Conservation (phyloP, 306 rosid species). For the Quercus rubra region DNA sequence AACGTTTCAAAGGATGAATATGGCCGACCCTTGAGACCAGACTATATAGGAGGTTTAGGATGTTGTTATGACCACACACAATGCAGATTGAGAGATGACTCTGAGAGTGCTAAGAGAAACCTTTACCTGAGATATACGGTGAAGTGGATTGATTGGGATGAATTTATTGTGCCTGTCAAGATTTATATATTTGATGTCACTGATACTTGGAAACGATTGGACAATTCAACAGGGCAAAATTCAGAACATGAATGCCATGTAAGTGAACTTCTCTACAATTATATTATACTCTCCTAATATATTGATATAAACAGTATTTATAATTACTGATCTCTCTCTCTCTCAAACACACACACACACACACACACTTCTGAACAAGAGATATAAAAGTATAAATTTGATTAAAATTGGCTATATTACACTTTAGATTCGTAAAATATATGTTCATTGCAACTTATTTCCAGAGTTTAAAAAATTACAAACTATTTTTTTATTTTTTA, state of each 20-base stretch:
- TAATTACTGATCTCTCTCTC: not conserved
- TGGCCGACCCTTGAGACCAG: constrained; percentile 35
- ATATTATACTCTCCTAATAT: not conserved
- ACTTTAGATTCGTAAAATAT: too few relatives aligned
- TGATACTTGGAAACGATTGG: constrained; percentile 34
- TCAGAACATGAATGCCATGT: constrained; percentile 47
- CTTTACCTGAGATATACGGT: constrained; percentile 68
- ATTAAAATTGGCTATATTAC: too few relatives aligned
- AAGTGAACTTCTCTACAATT: constrained; percentile 13
- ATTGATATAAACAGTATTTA: too few relatives aligned
- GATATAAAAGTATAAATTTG: too few relatives aligned
- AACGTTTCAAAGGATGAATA: constrained; percentile 41
- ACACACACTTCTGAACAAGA: too few relatives aligned
- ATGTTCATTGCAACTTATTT: too few relatives aligned
- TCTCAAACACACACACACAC: not conserved
- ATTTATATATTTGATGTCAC: constrained; percentile 66
- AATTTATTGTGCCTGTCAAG: constrained; percentile 54
- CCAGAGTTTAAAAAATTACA: too few relatives aligned
- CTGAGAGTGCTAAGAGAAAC: constrained; percentile 40
- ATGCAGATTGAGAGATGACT: constrained; percentile 51
- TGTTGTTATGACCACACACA: constrained; percentile 60
- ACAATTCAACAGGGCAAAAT: constrained; percentile 8
- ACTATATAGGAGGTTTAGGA: constrained; percentile 51
- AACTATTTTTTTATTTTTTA: too few relatives aligned
- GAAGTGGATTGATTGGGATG: constrained; percentile 75